A percentile compares a stretch with the other conserved stretches of the same genome.
Evolutionary conservation across 2,329 filamentous ascomycete genomes (phyloP).

Genomic region (Epichloe scottii): DNA sequence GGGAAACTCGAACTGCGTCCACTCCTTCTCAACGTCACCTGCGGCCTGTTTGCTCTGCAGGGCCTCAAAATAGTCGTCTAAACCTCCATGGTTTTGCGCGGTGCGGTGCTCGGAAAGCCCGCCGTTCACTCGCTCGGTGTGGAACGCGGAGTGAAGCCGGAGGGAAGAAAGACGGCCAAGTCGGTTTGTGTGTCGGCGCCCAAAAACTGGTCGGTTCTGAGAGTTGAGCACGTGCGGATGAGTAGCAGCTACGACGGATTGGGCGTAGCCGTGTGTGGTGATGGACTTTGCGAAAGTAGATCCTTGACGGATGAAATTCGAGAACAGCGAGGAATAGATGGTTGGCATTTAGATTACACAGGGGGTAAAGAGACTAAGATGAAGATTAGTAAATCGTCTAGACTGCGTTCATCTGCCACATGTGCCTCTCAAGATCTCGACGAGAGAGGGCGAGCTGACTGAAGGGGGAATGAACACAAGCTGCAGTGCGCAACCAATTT

Average conservation of each 20-base stretch:
- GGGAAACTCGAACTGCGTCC: constrained; percentile 83
- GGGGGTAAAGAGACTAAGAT: constrained; percentile 38
- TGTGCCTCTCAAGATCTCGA: not conserved
- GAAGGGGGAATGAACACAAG: not conserved
- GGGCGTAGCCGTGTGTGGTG: constrained; percentile 93
- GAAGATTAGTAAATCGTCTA: not conserved
- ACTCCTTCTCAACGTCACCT: constrained; percentile 62
- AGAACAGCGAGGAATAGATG: constrained; percentile 55
- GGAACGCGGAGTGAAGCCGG: constrained; percentile 68
- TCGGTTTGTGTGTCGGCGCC: constrained; percentile 42
- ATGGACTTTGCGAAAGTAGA: constrained; percentile 76
- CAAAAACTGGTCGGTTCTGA: constrained; percentile 54
- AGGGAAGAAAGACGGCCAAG: constrained; percentile 41
- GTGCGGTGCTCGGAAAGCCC: constrained; percentile 44
- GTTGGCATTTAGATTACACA: constrained; percentile 82
- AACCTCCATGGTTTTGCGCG: constrained; percentile 44
- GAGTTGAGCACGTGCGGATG: constrained; percentile 66
- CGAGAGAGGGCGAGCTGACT: too few species aligned
- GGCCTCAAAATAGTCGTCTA: constrained; percentile 87
- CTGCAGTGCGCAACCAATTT: not conserved
- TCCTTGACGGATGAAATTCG: constrained; percentile 90
- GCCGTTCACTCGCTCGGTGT: constrained; percentile 40
- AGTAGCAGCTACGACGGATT: constrained; percentile 90
- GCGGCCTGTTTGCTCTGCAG: constrained; percentile 64
- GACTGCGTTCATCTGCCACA: not conserved